Evolutionary conservation across 2,329 filamentous ascomycete species (phyloP).

Genomic region (Apiospora malaysiana): DNA sequence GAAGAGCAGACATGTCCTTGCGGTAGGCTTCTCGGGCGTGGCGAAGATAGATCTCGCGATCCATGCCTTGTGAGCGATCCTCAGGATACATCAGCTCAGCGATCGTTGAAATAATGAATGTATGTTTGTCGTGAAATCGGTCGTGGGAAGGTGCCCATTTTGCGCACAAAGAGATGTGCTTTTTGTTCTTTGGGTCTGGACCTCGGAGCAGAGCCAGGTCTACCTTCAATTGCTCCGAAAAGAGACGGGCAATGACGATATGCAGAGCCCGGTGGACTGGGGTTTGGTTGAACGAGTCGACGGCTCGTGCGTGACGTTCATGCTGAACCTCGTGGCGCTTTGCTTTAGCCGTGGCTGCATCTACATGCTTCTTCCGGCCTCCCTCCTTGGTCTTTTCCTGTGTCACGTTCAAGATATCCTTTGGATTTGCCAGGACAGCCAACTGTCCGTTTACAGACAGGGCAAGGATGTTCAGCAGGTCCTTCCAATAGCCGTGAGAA

Average conservation of each 20-base stretch:
- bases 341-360: conserved; percentile 27
- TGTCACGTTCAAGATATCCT: conserved; percentile 46
- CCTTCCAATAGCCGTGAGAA: conserved; percentile 68
- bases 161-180: conserved; percentile 58
- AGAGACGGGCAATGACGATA: conserved; percentile 58
- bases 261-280: conserved; percentile 58
- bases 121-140: conserved; percentile 63
- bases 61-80: conserved; percentile 34
- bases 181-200: conserved; percentile 46
- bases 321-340: conserved; percentile 40
- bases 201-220: conserved; percentile 52
- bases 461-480: conserved; percentile 62
- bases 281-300: conserved; percentile 49
- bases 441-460: conserved; percentile 57
- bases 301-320: conserved; percentile 47
- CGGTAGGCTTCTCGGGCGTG: conserved; percentile 60
- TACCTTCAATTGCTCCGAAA: conserved; percentile 57
- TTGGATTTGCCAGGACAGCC: conserved; percentile 45
- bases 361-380: conserved; percentile 29
- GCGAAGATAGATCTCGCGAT: conserved; percentile 58
- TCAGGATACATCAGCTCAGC: conserved; percentile 59
- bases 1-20: conserved; percentile 56
- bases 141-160: conserved; percentile 66
- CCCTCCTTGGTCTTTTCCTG: conserved; percentile 32
- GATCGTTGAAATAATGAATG: conserved; percentile 61